phyloP scores from a whole-genome alignment of 2,329 filamentous ascomycete genomes.

The Blastomyces silverae region DNA sequence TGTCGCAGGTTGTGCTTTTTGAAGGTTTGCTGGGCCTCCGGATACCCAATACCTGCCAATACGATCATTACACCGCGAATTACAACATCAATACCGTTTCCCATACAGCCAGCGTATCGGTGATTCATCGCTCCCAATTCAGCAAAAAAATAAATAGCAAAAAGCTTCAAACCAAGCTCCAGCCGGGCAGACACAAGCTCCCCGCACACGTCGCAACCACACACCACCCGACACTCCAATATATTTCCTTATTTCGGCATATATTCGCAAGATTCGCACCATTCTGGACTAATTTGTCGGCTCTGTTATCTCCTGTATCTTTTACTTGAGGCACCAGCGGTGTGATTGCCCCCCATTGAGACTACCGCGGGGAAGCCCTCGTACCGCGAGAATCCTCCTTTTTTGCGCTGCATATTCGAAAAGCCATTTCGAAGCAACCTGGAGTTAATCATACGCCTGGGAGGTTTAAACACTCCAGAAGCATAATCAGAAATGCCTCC shows the following conservation, averaged over 20 bases:
- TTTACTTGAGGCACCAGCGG: no score
- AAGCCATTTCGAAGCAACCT: neutral
- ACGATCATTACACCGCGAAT: slow-evolving; percentile 2
- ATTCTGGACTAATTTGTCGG: neutral
- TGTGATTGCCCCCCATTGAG: neutral
- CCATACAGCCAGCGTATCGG: neutral
- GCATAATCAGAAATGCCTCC: neutral
- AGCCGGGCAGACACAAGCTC: neutral
- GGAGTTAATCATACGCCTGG: neutral
- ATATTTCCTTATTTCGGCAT: neutral
- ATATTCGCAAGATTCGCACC: neutral
- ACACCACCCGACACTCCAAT: neutral
- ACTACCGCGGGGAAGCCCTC: neutral
- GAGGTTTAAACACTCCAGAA: neutral
- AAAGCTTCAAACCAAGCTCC: slow-evolving; percentile 12
- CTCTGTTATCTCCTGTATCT: neutral
- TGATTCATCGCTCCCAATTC: neutral
- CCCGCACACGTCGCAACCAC: neutral
- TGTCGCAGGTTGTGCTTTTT: neutral
- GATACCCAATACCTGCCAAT: neutral
- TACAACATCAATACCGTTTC: neutral
- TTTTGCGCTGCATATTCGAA: neutral
- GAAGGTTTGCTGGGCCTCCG: neutral
- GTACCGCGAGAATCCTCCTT: no score
- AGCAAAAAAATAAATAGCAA: slow-evolving; percentile 5